These are phyloP conservation scores for Capronia coronata DNA, from an alignment of 2,329 filamentous ascomycete genomes.

Conservation along the genomic window DNA sequence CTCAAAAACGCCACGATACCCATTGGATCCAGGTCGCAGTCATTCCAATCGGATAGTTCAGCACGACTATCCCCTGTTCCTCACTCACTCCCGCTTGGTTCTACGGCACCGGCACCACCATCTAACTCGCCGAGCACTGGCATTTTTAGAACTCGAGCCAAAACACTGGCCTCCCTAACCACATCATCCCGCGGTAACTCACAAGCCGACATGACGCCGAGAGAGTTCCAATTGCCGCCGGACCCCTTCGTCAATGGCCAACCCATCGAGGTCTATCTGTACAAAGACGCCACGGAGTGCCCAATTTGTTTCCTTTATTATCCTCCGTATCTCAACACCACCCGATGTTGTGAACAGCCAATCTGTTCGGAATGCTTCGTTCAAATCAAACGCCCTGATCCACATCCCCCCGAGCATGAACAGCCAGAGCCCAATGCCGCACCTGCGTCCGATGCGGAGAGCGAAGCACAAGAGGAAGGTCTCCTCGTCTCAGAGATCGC, in stretches of 20 bases:
- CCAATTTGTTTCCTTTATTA: constrained; percentile 97
- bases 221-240: constrained; percentile 70
- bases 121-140: constrained; percentile 47
- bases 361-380: constrained; percentile 99
- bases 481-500: constrained; percentile 85
- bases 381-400: constrained; percentile 91
- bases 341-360: constrained; percentile 87
- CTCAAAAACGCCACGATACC: constrained; percentile 71
- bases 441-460: constrained; percentile 32
- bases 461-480: constrained; percentile 43
- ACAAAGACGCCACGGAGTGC: constrained; percentile 85
- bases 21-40: constrained; percentile 68
- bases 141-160: constrained; percentile 74
- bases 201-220: constrained; percentile 63
- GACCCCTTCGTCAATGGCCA: constrained; percentile 94
- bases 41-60: constrained; percentile 67
- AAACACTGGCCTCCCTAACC: constrained; percentile 77
- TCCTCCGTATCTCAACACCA: constrained; percentile 87
- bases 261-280: constrained; percentile 82
- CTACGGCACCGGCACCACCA: constrained; percentile 50
- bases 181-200: constrained; percentile 69
- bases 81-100: constrained; percentile 55
- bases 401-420: constrained; percentile 76
- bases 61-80: constrained; percentile 54
- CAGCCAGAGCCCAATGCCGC: constrained; percentile 39